Conservation (phyloP, 179 eudicot genomes). For the Dionaea muscipula region DNA sequence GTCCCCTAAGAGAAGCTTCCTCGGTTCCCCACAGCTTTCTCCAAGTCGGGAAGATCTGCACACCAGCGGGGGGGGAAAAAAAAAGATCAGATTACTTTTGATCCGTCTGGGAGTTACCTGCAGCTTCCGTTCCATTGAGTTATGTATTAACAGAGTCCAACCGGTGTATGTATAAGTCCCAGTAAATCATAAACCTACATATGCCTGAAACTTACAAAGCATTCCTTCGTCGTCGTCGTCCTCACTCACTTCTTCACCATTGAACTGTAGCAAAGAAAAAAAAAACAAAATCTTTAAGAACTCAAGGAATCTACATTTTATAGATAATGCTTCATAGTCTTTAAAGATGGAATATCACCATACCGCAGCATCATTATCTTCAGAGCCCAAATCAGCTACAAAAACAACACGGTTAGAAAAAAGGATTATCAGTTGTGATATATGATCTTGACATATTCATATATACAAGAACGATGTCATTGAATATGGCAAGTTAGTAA, state of each 20-base stretch:
- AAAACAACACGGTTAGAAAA: background rate
- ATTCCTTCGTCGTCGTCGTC: constrained; percentile 62
- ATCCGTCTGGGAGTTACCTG: no score
- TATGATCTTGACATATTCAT: constrained; percentile 5
- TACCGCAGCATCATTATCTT: constrained; percentile 46
- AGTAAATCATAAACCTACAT: no score
- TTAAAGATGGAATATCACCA: constrained; percentile 1
- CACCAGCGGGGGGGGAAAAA: no score
- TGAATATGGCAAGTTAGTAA: no score
- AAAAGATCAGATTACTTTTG: background rate
- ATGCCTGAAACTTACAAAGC: constrained; percentile 48
- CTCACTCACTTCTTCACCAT: constrained; percentile 35
- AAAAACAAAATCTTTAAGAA: background rate
- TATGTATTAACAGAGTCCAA: no score
- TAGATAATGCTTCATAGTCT: background rate
- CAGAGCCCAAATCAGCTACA: constrained; percentile 43
- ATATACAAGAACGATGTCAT: background rate
- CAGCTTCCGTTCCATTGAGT: no score
- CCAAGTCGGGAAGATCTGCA: constrained; percentile 94
- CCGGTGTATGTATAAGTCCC: no score
- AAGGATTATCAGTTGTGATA: background rate
- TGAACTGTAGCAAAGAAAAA: constrained; percentile 26
- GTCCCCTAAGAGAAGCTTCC: no score
- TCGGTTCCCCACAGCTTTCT: constrained; percentile 50
- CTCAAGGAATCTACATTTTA: background rate